These are phyloP conservation scores for Phytopythium delawarense DNA, from an alignment of 352 stramenopile species.

Conservation along the genomic window DNA sequence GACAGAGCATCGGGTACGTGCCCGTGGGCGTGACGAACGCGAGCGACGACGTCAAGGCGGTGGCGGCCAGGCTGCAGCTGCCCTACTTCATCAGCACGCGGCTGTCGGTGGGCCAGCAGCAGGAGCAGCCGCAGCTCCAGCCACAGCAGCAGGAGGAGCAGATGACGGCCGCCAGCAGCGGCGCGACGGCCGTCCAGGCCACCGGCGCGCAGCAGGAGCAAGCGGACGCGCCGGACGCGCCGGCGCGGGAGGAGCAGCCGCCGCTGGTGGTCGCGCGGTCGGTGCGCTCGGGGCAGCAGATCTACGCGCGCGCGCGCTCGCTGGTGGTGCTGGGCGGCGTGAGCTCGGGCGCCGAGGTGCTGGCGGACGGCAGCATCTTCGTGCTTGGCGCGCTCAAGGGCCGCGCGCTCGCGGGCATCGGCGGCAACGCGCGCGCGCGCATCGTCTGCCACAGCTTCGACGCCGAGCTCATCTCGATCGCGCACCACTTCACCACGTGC, in stretches of 20 bases:
- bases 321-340: constrained; percentile 84
- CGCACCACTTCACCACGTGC: constrained; percentile 88
- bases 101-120: constrained; percentile 22
- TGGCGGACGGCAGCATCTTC: constrained; percentile 83
- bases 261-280: constrained; percentile 68
- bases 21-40: constrained; percentile 81
- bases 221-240: constrained; percentile 6
- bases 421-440: constrained; percentile 59
- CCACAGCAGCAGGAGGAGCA: background rate
- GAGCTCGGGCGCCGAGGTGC: constrained; percentile 84
- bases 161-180: background rate
- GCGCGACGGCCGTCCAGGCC: background rate
- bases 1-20: constrained; percentile 48
- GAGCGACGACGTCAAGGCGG: constrained; percentile 80
- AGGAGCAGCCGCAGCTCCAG: constrained; percentile 10
- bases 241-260: constrained; percentile 11
- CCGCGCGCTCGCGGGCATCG: constrained; percentile 81
- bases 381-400: constrained; percentile 81
- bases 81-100: constrained; percentile 78
- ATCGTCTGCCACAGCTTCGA: constrained; percentile 83
- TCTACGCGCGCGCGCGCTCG: constrained; percentile 78
- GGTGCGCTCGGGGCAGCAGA: constrained; percentile 86
- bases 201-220: background rate
- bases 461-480: constrained; percentile 88
- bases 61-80: constrained; percentile 52